Evolutionary conservation across 495 filamentous ascomycete species (phyloP), one percentile per base, ranked within the genome.

Genomic region (Collariella sp.): DNA sequence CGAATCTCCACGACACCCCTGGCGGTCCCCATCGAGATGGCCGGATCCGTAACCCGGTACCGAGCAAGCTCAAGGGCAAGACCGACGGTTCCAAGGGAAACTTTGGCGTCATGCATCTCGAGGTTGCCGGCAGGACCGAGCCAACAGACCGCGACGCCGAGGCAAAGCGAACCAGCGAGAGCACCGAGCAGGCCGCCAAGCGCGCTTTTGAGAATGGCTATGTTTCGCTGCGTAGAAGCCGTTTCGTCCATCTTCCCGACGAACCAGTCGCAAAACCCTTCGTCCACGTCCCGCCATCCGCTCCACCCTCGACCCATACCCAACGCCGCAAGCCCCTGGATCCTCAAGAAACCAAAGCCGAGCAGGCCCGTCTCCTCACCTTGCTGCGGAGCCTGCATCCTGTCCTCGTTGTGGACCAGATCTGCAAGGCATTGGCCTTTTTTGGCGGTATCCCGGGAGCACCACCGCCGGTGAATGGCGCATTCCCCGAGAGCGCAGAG

Each of bases 91-190:
- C 76, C 59, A 76, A 79, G 51, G 77, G 77, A 6, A 80, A 80
- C 56, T 81, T 81, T 58, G 70, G 72, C 11, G 77, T 81, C 23
- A 79, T 80, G 76, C 77, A 78, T 45, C 79, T 81, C 70, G 76
- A 76, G 20, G 70, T 78, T 22, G 49, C 57, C 5, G 67, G 65
- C 4, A 75, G 71, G 65, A 62, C 52, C 49, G 74, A 71, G 61
- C 67, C 60, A 34, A 70, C 66, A 54, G 72, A 68, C 13, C 73
- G 76, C 46, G 75, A 77, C 61, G 75, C 72, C 22, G 71, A 75
- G 36, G 77, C 77, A 16, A 77, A 79, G 63, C 71, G 77, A 55
- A 79, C 76, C 1, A 81, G 78, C 60, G 77, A 81, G 58, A 76
- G 72, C 58, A 81, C 78, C 11, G 75, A 74, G 38, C 62, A 72